Evolutionary conservation across 2,329 filamentous ascomycete species (phyloP), one percentile per base, ranked within the genome.

Genomic region (Cytospora schulzeri): DNA sequence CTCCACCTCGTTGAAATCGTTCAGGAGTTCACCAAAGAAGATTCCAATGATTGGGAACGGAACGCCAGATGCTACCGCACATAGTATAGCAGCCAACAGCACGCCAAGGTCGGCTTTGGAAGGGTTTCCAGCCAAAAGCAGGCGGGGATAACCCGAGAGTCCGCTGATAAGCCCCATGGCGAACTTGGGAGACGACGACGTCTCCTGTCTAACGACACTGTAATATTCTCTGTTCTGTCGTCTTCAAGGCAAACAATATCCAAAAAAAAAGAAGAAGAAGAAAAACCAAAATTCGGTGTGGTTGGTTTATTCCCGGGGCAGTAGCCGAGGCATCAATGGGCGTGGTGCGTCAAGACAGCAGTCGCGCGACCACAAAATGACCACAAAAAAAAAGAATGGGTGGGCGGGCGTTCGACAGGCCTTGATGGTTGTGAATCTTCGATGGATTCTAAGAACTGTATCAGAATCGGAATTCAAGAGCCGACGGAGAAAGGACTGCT

Each of bases 11-110:
- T 85, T 85, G 69, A 85, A 74, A 63, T 80, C 76, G 70, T 85
- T 79, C 68, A 85, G 76, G 4, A 85, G 77, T 69, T 83, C 75
- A 58, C 83, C 81, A 68, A 85, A 85, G n/a, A 85, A 73, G 60
- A 86, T 82, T 28, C 81, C 83, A 62, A 85, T 80, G n/a, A 85
- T 74, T 3, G 83, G 83, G 58, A 84, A 83, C 1, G 83, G 83
- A 3, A 83, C 77, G 19, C 83, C 83, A n/a, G 82, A 79, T 33
- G 78, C 81, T 35, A 69, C 64, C 55, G 68, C 68, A 33, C 58
- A 66, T 7, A 69, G 2, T n/a, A 68, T 62, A 57, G 67, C 69
- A 0, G 62, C 62, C 9, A 54, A 15, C 9, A 70, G 68, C 57
- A 66, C 66, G 29, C 58, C 33, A 0, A 70, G 50, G 54, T 70